These are phyloP conservation scores for Hericium alpestre DNA, from an alignment of 768 basidiomycete genomes.

Conservation along the genomic window DNA sequence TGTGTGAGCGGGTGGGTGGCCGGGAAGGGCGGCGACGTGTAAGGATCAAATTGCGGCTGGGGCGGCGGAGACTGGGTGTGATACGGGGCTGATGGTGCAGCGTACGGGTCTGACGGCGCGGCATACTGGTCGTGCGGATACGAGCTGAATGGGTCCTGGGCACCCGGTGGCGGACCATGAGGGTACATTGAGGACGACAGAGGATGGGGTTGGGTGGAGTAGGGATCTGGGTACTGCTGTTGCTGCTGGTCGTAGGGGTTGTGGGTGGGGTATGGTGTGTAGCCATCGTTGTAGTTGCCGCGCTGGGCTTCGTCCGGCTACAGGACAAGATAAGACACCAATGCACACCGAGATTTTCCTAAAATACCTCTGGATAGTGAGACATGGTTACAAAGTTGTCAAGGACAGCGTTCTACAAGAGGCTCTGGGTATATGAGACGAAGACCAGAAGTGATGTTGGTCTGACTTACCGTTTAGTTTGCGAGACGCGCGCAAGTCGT, in stretches of 20 bases:
- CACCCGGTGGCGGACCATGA: constrained; percentile 8
- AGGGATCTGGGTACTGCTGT: constrained; percentile 25
- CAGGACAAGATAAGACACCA: not conserved
- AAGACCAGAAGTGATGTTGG: not conserved
- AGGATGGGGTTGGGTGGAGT: constrained; percentile 24
- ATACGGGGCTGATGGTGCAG: constrained; percentile 8
- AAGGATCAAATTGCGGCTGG: constrained; percentile 12
- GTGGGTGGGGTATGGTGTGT: constrained; percentile 35
- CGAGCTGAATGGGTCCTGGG: constrained; percentile 14
- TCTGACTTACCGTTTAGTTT: not conserved
- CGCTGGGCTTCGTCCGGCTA: constrained; percentile 59
- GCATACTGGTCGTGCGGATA: constrained; percentile 11
- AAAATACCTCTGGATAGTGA: constrained; percentile 28
- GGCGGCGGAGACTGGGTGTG: constrained; percentile 16
- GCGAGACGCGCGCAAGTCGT: not conserved
- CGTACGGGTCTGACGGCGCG: constrained; percentile 12
- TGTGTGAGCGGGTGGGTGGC: constrained; percentile 1
- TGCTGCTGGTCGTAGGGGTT: constrained; percentile 19
- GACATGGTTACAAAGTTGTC: constrained; percentile 22
- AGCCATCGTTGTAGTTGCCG: constrained; percentile 58
- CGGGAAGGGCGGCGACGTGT: constrained; percentile 4
- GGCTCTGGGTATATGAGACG: not conserved
- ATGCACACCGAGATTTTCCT: not conserved
- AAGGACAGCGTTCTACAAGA: not conserved
- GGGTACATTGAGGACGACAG: not conserved